phyloP scores from a whole-genome alignment of 129 eudicot species.

The Helichrysum umbraculigerum region DNA sequence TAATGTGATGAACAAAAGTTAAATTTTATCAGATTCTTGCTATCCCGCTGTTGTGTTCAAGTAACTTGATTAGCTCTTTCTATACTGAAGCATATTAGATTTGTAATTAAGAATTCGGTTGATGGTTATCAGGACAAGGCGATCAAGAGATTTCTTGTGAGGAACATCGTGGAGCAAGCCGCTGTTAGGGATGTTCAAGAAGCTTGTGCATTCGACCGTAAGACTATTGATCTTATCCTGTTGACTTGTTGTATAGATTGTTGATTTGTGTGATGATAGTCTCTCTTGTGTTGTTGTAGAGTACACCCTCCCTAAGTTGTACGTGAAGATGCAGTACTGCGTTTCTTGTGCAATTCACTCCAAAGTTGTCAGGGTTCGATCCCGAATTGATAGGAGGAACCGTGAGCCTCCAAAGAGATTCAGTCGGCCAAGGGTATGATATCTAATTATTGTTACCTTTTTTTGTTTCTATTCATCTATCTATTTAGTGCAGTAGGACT shows the following conservation, averaged over 20 bases:
- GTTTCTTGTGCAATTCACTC: constrained; percentile 93
- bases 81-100: not conserved
- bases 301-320: constrained; percentile 79
- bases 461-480: not conserved
- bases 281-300: constrained; percentile 17
- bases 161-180: constrained; percentile 88
- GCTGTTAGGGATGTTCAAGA: constrained; percentile 90
- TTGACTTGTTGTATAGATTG: not conserved
- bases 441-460: not conserved
- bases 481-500: not conserved
- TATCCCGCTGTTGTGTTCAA: too few species aligned
- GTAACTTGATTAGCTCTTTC: too few species aligned
- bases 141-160: constrained; percentile 82
- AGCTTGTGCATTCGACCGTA: constrained; percentile 77
- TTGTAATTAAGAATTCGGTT: not conserved
- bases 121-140: constrained; percentile 59
- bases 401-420: constrained; percentile 89
- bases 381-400: constrained; percentile 67
- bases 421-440: constrained; percentile 69
- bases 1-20: not conserved
- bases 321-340: constrained; percentile 69
- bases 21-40: not conserved
- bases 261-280: not conserved
- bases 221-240: not conserved
- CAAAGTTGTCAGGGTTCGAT: constrained; percentile 73